These are phyloP conservation scores for Castanea mollissima DNA, from an alignment of 306 rosid genomes.

Conservation along the genomic window DNA sequence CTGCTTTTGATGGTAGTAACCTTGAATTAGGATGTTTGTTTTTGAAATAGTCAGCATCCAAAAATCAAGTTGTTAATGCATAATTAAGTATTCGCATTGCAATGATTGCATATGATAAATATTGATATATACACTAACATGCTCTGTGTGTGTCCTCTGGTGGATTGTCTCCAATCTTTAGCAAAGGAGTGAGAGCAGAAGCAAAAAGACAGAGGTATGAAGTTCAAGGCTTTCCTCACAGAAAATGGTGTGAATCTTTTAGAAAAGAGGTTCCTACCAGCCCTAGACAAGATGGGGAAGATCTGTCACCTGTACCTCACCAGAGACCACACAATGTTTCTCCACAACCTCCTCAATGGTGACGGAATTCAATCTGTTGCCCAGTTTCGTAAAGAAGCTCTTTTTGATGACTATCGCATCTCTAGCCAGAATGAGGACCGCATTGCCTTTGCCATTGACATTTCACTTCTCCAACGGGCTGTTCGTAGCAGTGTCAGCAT, in stretches of 20 bases:
- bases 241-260: slow-evolving; percentile 72
- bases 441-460: slow-evolving; percentile 78
- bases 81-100: not conserved
- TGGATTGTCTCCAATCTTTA: not conserved
- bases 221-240: slow-evolving; percentile 80
- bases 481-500: slow-evolving; percentile 82
- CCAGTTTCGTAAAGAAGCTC: slow-evolving; percentile 69
- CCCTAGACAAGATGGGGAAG: slow-evolving; percentile 77
- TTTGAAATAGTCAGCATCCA: not conserved
- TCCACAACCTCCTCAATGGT: slow-evolving; percentile 89
- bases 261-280: slow-evolving; percentile 78
- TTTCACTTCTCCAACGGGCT: slow-evolving; percentile 81
- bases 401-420: slow-evolving; percentile 79
- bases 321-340: slow-evolving; percentile 69
- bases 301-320: slow-evolving; percentile 72
- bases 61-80: not conserved
- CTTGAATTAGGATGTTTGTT: not conserved
- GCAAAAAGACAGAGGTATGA: slow-evolving; percentile 43
- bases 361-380: slow-evolving; percentile 86
- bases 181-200: not conserved
- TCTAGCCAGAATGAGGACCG: slow-evolving; percentile 84
- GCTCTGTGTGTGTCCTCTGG: not conserved
- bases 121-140: not conserved
- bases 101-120: not conserved
- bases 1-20: not conserved